Percentiles rank a stretch among this genome's conserved stretches.
Evolutionary conservation across 371 early-diverging fungal genomes (phyloP).

Genomic region (Batrachochytrium dendrobatidis): DNA sequence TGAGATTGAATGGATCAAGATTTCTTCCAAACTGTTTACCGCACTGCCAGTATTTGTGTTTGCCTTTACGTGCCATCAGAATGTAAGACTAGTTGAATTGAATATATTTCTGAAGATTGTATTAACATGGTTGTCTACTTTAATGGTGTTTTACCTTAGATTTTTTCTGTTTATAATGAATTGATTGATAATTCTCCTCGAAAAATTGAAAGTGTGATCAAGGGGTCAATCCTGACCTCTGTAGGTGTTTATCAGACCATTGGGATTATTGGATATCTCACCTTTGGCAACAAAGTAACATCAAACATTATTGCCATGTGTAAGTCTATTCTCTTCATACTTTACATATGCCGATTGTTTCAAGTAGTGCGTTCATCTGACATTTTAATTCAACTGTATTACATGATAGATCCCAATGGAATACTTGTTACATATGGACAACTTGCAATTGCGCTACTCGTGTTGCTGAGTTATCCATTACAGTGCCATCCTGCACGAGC

Average conservation of each 20-base stretch:
- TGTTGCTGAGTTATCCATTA: slow-evolving; percentile 93
- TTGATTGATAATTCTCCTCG: slow-evolving; percentile 66
- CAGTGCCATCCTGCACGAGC: slow-evolving; percentile 95
- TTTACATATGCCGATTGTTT: background rate
- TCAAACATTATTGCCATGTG: slow-evolving; percentile 89
- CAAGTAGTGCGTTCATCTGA: background rate
- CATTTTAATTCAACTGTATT: background rate
- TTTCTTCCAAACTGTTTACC: slow-evolving; percentile 63
- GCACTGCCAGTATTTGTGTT: slow-evolving; percentile 97
- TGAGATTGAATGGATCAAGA: slow-evolving; percentile 47
- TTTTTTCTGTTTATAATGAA: slow-evolving; percentile 92
- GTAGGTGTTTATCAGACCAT: slow-evolving; percentile 79
- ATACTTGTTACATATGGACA: slow-evolving; percentile 77
- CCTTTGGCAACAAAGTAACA: slow-evolving; percentile 80
- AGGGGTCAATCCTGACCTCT: slow-evolving; percentile 71
- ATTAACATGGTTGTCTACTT: background rate
- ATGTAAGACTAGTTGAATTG: slow-evolving; percentile 46
- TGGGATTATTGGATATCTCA: slow-evolving; percentile 90
- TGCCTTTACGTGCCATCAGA: slow-evolving; percentile 98
- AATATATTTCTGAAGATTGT: slow-evolving; percentile 16
- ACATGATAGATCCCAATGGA: slow-evolving; percentile 51
- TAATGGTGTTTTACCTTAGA: slow-evolving; percentile 38
- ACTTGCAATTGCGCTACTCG: slow-evolving; percentile 82
- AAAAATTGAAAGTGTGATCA: slow-evolving; percentile 58
- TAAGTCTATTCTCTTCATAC: slow-evolving; percentile 25